Evolutionary conservation across 1,284 basidiomycete species (phyloP), one percentile per base, ranked within the genome.

Genomic region (Agaricales sp.): DNA sequence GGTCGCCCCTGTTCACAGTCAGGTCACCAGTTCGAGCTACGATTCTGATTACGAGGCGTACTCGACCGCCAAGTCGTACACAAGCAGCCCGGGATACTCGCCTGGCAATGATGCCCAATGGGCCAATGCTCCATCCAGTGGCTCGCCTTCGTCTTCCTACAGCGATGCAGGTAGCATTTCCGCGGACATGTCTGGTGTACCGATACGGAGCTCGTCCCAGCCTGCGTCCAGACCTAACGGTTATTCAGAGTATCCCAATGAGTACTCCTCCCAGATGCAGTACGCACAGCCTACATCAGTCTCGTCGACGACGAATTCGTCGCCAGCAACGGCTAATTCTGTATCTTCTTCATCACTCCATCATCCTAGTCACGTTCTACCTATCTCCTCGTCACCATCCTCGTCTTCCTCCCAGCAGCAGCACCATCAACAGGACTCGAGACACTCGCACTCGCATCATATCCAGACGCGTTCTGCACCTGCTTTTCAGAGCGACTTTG

Each of bases 321-420:
- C 26, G 26, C 6, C 26, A 30, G 26, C 39, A 8, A 16, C 39
- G 18, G 6, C 39, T 11, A 8, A 6, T 6, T 41, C 39, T 16
- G 13, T 41, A 4, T n/a, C 39, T 16, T 41, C 16, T 4, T 41
- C 39, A 18, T 41, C 16, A n/a, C 39, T 41, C 8, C 39, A 41
- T 41, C 39, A 41, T 20, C 39, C 39, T 16, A 41, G 39, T 16
- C 39, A 41, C 18, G 47, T 39, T 13, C 50, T 56, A n/a, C 62
- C 58, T 37, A 59, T 55, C 14, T 55, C 63, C 8, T 46, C 58
- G 12, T 57, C 55, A 11, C 11, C 30, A 8, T 11, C 11, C 30
- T 35, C 30, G 30, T 11, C 30, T 8, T 35, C 30, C 16, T 41
- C 13, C 18, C 39, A 41, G 16, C 39, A 41, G 13, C 39, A 41